phyloP scores from a whole-genome alignment of 768 basidiomycete genomes.

The Lentinula sp. region DNA sequence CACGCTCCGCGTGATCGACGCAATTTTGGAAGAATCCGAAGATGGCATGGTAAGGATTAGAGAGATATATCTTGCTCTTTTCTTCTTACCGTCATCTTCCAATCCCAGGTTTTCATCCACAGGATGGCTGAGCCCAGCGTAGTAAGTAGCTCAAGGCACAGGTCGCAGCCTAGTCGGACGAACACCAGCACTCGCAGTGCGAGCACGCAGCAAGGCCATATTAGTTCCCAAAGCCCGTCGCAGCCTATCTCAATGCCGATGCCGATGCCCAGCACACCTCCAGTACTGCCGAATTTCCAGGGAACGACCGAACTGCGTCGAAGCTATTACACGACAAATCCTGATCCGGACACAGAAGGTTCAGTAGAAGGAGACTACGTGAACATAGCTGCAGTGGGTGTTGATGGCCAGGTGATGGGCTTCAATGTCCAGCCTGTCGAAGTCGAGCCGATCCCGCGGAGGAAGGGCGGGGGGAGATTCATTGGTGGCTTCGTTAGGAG shows the following conservation, averaged over 20 bases:
- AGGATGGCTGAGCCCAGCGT: slow-evolving; percentile 1
- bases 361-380: neutral
- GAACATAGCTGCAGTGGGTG: neutral
- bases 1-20: neutral
- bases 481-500: slow-evolving; percentile 1
- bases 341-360: neutral
- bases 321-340: neutral
- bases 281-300: neutral
- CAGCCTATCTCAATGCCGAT: neutral
- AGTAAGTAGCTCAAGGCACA: neutral
- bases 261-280: neutral
- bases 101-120: neutral
- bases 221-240: neutral
- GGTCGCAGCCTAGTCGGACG: slow-evolving; percentile 1
- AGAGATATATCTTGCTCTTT: neutral
- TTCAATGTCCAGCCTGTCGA: neutral
- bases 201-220: neutral
- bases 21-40: neutral
- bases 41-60: neutral
- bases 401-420: neutral
- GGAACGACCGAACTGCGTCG: neutral
- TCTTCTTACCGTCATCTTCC: neutral
- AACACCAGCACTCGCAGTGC: neutral
- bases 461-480: neutral
- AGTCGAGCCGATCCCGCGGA: neutral